Evolutionary conservation across 176 grass and related monocot species (phyloP).

Genomic region (Sorghum bicolor): Sorghum_bicolor_NCBIv3 NC_012871.2:76513501-76514000

Average conservation of each 20-base stretch:
- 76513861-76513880: background rate
- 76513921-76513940: background rate
- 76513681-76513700: background rate
- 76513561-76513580: conserved; percentile 23
- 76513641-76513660: background rate
- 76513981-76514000: background rate
- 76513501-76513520: background rate
- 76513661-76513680: background rate
- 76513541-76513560: background rate
- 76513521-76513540: background rate
- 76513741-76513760: conserved; percentile 66
- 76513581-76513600: conserved; percentile 88
- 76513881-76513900: background rate
- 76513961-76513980: background rate
- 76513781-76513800: background rate
- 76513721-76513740: conserved; percentile 79
- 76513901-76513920: background rate
- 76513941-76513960: background rate
- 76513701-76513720: background rate
- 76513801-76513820: background rate
- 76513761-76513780: conserved; percentile 32
- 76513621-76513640: conserved; percentile 88
- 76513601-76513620: conserved; percentile 73
- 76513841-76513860: background rate
- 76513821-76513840: background rate